Evolutionary conservation across 139 green algal species (phyloP), one percentile per base, ranked within the genome.

Genomic region (Picochlorum sp.): DNA sequence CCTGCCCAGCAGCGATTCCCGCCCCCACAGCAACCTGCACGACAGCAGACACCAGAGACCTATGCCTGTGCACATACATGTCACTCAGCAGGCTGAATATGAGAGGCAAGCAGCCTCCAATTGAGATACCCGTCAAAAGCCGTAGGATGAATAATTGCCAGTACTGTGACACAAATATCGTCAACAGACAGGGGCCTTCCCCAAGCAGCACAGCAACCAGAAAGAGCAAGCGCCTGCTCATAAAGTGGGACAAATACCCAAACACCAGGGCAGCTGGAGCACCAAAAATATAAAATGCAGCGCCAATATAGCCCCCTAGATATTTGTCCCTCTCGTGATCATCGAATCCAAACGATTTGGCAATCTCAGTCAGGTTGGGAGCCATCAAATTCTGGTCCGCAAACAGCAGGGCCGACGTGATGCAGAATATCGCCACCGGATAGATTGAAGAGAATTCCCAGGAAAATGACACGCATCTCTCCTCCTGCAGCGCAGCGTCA

Each of bases 321-420:
- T 81, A 76, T 16, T 65, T 61, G 59, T 95, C 86, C n/a, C 83
- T 80, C 54, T 90, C 61, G 13, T 55, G 4, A 5, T 85, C 78
- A 51, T 84, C 56, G 20, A 94, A 83, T 18, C 65, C 62, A 45
- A 94, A 91, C 30, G 20, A 37, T 23, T 55, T n/a, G 0, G 75
- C 81, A 38, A 83, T 76, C 16, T 45, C 47, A 14, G 77, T 78
- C 28, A 94, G 70, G 54, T 93, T 93, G 1, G 88, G 88, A 2
- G 85, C 85, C 72, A 95, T 72, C 56, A 96, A 65, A 78, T 94
- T 96, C 61, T 96, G 89, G 60, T 96, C 89, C 9, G 69, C 86
- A 61, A 85, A 94, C 28, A 96, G 74, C 71, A 95, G 52, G 1
- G 79, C 77, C 6, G 85, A 81, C 3, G 82, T 84, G 10, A 83